phyloP scores from a whole-genome alignment of 2,329 filamentous ascomycete genomes.

The Aspergillus phoenicis region DNA sequence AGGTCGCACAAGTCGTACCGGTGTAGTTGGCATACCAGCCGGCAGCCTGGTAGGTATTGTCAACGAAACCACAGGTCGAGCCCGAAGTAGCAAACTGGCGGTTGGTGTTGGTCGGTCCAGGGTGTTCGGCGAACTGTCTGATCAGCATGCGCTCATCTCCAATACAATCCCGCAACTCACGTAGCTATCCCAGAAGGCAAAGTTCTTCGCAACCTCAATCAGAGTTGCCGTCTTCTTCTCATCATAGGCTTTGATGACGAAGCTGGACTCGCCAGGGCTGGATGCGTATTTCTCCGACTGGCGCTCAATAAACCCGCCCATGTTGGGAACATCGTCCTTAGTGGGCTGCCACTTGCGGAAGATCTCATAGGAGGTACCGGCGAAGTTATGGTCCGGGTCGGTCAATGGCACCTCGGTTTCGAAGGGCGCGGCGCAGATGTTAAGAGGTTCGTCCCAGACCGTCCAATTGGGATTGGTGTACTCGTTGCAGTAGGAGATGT shows the following conservation, averaged over 20 bases:
- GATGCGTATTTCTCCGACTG: conserved; percentile 41
- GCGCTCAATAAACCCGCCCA: conserved; percentile 44
- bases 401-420: conserved; percentile 40
- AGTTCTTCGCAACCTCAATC: conserved; percentile 40
- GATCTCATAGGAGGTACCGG: conserved; percentile 39
- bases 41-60: conserved; percentile 36
- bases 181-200: conserved; percentile 43
- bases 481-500: conserved; percentile 40
- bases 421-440: conserved; percentile 40
- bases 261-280: conserved; percentile 38
- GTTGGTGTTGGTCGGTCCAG: conserved; percentile 46
- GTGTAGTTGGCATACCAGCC: conserved; percentile 39
- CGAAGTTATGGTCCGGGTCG: conserved; percentile 41
- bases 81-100: conserved; percentile 45
- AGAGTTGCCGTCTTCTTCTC: conserved; percentile 39
- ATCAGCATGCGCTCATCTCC: conserved; percentile 5
- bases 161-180: conserved; percentile 19
- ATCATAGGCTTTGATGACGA: conserved; percentile 43
- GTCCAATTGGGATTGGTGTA: conserved; percentile 45
- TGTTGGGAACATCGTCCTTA: conserved; percentile 39
- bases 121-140: conserved; percentile 38
- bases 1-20: conserved; percentile 37
- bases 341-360: conserved; percentile 42
- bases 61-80: conserved; percentile 37
- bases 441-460: conserved; percentile 38